Evolutionary conservation across 768 basidiomycete genomes (phyloP).

Genomic region (Solioccasus polychromus): DNA sequence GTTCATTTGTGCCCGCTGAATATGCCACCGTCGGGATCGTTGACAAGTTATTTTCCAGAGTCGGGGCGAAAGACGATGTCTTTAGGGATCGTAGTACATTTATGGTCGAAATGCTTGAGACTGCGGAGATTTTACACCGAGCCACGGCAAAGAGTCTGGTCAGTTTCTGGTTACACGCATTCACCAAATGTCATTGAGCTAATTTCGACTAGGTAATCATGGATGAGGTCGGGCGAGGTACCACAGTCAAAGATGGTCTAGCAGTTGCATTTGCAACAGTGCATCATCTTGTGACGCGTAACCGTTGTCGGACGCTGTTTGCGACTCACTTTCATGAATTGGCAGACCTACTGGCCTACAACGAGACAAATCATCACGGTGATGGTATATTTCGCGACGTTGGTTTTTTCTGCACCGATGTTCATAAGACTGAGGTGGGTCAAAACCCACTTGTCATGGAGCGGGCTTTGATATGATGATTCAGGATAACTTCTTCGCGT

Average conservation of each 20-base stretch:
- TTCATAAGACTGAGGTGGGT: conserved; percentile 74
- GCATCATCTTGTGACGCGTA: conserved; percentile 71
- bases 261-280: conserved; percentile 92
- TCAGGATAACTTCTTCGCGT: conserved; percentile 77
- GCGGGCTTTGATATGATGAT: background rate
- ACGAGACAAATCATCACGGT: conserved; percentile 37
- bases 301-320: conserved; percentile 82
- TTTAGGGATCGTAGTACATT: conserved; percentile 94
- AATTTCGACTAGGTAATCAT: conserved; percentile 76
- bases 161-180: conserved; percentile 25
- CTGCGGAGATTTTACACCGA: conserved; percentile 81
- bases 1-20: conserved; percentile 92
- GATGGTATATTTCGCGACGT: conserved; percentile 56
- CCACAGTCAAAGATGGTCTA: conserved; percentile 86
- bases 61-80: conserved; percentile 94
- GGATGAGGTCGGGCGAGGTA: conserved; percentile 99
- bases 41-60: conserved; percentile 89
- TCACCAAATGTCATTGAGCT: background rate
- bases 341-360: conserved; percentile 75
- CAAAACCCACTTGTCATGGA: background rate
- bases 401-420: conserved; percentile 86
- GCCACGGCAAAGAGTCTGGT: conserved; percentile 86
- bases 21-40: conserved; percentile 78
- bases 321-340: conserved; percentile 99
- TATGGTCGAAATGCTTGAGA: conserved; percentile 98